Evolutionary conservation across 768 basidiomycete genomes (phyloP).

Genomic region (Boletellus sp.): DNA sequence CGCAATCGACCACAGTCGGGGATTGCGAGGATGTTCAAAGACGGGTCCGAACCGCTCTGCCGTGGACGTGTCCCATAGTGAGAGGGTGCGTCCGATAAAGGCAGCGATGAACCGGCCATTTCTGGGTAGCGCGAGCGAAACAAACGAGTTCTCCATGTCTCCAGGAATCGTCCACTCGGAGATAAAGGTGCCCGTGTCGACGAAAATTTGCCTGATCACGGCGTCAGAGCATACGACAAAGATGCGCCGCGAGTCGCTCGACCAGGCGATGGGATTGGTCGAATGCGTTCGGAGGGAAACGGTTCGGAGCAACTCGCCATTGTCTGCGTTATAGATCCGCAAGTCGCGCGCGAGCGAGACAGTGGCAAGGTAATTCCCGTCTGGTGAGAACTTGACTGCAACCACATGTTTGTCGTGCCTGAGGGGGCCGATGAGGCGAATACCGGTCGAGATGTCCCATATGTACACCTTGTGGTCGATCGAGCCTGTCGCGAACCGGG

Average conservation of each 20-base stretch:
- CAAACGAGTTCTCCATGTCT: slow-evolving; percentile 1
- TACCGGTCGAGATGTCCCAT: slow-evolving; percentile 9
- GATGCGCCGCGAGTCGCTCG: slow-evolving; percentile 4
- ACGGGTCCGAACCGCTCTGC: slow-evolving; percentile 7
- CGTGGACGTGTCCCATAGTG: slow-evolving; percentile 15
- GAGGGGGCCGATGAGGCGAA: slow-evolving; percentile 9
- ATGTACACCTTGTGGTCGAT: slow-evolving; percentile 3
- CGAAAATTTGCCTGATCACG: not conserved
- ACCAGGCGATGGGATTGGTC: slow-evolving; percentile 5
- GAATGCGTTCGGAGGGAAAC: not conserved
- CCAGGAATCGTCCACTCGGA: slow-evolving; percentile 2
- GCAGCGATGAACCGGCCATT: slow-evolving; percentile 5
- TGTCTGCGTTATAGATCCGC: slow-evolving; percentile 9
- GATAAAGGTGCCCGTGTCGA: slow-evolving; percentile 6
- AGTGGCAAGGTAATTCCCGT: slow-evolving; percentile 2
- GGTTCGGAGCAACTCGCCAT: not conserved
- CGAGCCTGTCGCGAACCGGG: slow-evolving; percentile 5
- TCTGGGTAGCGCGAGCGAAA: slow-evolving; percentile 1
- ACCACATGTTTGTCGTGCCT: slow-evolving; percentile 6
- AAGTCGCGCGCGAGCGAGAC: slow-evolving; percentile 1
- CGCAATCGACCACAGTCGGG: slow-evolving; percentile 7
- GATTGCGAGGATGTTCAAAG: slow-evolving; percentile 2
- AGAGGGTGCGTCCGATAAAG: slow-evolving; percentile 2
- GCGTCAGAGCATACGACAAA: slow-evolving; percentile 1
- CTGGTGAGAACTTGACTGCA: slow-evolving; percentile 9